These are phyloP conservation scores for Leishmania tarentolae DNA, from an alignment of 208 protist genomes.

Conservation along the genomic window DNA sequence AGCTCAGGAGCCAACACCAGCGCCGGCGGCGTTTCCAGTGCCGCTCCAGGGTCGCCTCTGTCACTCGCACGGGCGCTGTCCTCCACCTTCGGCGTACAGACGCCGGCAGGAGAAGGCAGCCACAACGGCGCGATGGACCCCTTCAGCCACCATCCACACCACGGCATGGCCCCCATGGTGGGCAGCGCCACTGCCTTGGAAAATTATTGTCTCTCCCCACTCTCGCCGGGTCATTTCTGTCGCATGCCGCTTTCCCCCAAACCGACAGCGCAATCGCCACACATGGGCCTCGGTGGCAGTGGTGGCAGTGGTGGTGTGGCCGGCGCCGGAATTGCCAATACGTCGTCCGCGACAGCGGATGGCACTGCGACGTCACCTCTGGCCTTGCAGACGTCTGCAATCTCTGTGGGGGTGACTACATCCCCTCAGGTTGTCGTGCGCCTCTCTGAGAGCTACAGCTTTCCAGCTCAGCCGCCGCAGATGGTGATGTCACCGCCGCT, in stretches of 20 bases:
- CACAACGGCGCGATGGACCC: not conserved
- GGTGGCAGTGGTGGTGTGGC: not conserved
- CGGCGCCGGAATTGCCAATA: not conserved
- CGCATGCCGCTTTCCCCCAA: constrained; percentile 17
- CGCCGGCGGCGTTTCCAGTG: not conserved
- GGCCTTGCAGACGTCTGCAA: constrained; percentile 5
- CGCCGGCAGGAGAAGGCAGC: constrained; percentile 1
- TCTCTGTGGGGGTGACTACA: constrained; percentile 1
- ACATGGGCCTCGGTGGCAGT: not conserved
- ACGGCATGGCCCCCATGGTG: not conserved
- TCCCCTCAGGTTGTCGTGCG: constrained; percentile 34
- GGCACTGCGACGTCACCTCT: constrained; percentile 7
- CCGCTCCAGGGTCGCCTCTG: constrained; percentile 14
- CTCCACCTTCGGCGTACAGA: constrained; percentile 8
- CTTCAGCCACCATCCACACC: not conserved
- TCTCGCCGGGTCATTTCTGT: constrained; percentile 25
- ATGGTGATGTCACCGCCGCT: constrained; percentile 28
- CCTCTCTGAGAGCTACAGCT: constrained; percentile 37
- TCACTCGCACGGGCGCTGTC: constrained; percentile 15
- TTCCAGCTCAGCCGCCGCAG: constrained; percentile 30
- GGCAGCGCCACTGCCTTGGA: constrained; percentile 11
- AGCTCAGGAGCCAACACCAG: not conserved
- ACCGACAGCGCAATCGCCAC: not conserved
- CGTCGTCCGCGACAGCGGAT: not conserved
- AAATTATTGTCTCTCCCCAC: constrained; percentile 25